Conservation (phyloP, 2,329 filamentous ascomycete genomes). For the Bipolaris sorokiniana region DNA sequence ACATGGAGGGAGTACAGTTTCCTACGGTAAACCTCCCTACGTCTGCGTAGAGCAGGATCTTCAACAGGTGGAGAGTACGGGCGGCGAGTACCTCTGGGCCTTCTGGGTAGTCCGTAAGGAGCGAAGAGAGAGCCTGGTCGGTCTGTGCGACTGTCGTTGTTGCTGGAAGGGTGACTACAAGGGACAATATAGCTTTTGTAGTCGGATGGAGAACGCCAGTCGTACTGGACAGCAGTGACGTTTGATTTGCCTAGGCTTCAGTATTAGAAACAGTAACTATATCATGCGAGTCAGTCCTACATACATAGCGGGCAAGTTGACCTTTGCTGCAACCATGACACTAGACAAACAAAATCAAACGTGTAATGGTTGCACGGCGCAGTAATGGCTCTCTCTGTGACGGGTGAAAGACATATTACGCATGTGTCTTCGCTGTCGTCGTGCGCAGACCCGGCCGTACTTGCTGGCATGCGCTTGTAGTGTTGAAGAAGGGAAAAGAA, state of each 20-base stretch:
- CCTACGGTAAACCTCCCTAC: conserved; percentile 74
- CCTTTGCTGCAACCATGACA: conserved; percentile 78
- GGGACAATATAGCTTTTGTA: conserved; percentile 66
- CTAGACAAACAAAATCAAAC: conserved; percentile 85
- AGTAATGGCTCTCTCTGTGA: conserved; percentile 74
- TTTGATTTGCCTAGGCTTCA: conserved; percentile 55
- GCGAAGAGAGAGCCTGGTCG: conserved; percentile 18
- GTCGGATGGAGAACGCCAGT: conserved; percentile 59
- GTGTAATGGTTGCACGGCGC: conserved; percentile 78
- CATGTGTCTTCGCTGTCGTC: conserved; percentile 56
- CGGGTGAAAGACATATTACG: conserved; percentile 82
- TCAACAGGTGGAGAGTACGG: conserved; percentile 34
- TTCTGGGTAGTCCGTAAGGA: conserved; percentile 25
- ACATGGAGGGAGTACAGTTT: conserved; percentile 80
- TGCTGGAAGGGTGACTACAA: conserved; percentile 25
- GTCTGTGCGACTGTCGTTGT: conserved; percentile 1
- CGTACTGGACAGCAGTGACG: conserved; percentile 68
- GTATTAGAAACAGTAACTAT: conserved; percentile 3
- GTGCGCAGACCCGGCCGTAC: conserved; percentile 17
- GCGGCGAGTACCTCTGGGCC: conserved; percentile 24
- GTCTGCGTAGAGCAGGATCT: conserved; percentile 60
- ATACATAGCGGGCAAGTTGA: conserved; percentile 81
- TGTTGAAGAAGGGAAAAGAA: conserved; percentile 2
- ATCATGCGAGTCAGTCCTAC: conserved; percentile 34
- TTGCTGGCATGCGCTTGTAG: conserved; percentile 36